phyloP scores from a whole-genome alignment of 495 filamentous ascomycete species.

The Neurospora sp. region DNA sequence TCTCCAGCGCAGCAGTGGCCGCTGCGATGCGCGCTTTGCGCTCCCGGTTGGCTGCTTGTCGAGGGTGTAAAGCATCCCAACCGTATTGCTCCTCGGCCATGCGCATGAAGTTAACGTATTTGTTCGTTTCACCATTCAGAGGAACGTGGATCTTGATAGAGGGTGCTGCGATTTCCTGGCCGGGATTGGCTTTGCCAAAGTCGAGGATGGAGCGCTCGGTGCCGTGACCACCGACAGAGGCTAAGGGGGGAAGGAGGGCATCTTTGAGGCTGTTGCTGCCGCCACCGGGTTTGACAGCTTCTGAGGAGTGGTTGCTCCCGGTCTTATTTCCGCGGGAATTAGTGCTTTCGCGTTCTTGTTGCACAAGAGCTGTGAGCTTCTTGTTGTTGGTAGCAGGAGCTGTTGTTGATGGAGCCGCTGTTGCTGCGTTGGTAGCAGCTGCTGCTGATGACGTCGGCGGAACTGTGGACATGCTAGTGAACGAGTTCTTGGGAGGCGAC shows the following conservation, averaged over 20 bases:
- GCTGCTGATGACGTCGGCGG: conserved; percentile 6
- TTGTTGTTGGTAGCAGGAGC: conserved; percentile 16
- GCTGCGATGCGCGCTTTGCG: conserved; percentile 74
- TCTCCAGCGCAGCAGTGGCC: conserved; percentile 70
- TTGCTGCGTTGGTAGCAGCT: conserved; percentile 4
- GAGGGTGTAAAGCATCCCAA: conserved; percentile 85
- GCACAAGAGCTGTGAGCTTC: conserved; percentile 23
- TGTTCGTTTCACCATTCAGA: conserved; percentile 62
- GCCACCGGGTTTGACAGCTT: conserved; percentile 16
- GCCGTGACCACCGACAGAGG: conserved; percentile 8
- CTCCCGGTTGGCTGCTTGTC: conserved; percentile 72
- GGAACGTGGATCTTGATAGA: conserved; percentile 80
- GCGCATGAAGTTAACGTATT: conserved; percentile 90
- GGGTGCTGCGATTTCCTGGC: conserved; percentile 48
- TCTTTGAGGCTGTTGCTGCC: conserved; percentile 29
- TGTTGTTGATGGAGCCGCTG: conserved; percentile 1
- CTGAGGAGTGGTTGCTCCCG: conserved; percentile 29
- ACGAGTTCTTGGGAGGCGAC: not conserved
- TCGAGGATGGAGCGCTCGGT: conserved; percentile 40
- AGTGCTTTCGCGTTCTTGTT: conserved; percentile 23
- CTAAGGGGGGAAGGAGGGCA: conserved; percentile 22
- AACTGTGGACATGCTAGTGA: not conserved
- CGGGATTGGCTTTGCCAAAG: conserved; percentile 37
- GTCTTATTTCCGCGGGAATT: conserved; percentile 25
- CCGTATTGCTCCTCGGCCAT: conserved; percentile 90